Conservation (phyloP, 805 yeast species). For the Zygosaccharomyces bailii region DNA sequence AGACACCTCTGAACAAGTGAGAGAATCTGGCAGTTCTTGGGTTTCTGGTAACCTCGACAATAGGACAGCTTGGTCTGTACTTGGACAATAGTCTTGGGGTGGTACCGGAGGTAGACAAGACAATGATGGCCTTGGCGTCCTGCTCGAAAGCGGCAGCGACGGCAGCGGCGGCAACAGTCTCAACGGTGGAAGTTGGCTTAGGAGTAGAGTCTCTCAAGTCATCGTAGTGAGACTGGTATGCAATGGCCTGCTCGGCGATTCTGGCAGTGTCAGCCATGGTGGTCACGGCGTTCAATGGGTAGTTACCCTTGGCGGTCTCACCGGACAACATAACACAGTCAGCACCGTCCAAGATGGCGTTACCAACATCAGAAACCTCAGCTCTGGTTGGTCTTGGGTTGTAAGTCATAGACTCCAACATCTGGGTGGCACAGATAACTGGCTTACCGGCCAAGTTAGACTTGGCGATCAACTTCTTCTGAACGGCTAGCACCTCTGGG, state of each 20-base stretch:
- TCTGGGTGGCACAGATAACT: conserved; percentile 98
- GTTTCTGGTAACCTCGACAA: conserved; percentile 97
- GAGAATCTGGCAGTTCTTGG: conserved; percentile 88
- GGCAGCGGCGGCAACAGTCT: conserved; percentile 96
- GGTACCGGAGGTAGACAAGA: conserved; percentile 89
- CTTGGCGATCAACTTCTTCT: conserved; percentile 98
- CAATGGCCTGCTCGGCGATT: conserved; percentile 94
- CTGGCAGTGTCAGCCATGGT: conserved; percentile 98
- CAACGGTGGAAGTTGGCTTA: conserved; percentile 89
- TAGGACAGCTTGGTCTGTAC: conserved; percentile 97
- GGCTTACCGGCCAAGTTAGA: conserved; percentile 99
- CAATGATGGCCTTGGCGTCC: conserved; percentile 94
- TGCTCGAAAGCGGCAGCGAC: conserved; percentile 96
- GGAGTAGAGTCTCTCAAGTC: conserved; percentile 83
- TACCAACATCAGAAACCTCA: conserved; percentile 98
- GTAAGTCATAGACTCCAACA: conserved; percentile 99
- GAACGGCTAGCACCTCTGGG: conserved; percentile 96
- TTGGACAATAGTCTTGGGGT: conserved; percentile 95
- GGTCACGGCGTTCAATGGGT: conserved; percentile 95
- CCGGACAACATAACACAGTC: conserved; percentile 99
- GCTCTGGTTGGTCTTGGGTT: conserved; percentile 99
- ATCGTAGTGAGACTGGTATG: conserved; percentile 78
- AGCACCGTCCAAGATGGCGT: conserved; percentile 98
- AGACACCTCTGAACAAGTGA: conserved; percentile 97
- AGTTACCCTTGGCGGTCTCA: conserved; percentile 99